phyloP scores from a whole-genome alignment of 768 basidiomycete genomes.

The Stropharia rugosoannulata region DNA sequence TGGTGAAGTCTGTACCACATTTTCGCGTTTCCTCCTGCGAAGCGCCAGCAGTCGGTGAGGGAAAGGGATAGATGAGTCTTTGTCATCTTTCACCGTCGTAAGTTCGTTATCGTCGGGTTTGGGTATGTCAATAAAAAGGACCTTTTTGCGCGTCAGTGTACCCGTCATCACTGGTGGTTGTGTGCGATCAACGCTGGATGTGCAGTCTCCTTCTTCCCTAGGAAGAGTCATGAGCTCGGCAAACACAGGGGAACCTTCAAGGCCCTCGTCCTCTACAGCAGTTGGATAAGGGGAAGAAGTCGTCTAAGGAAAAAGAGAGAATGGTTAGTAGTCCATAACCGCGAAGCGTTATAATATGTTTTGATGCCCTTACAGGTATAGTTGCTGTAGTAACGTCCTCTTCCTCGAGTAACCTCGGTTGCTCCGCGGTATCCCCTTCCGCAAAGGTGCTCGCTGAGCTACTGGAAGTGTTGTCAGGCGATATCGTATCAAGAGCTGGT shows the following conservation, averaged over 20 bases:
- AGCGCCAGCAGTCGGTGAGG: slow-evolving; percentile 27
- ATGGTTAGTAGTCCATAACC: neutral
- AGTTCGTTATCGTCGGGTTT: neutral
- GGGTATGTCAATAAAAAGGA: slow-evolving; percentile 6
- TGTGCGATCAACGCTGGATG: slow-evolving; percentile 20
- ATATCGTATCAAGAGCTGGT: neutral
- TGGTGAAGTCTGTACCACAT: slow-evolving; percentile 18
- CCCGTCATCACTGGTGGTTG: slow-evolving; percentile 7
- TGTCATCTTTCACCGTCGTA: neutral
- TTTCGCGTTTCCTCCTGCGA: slow-evolving; percentile 37
- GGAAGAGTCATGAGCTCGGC: slow-evolving; percentile 1
- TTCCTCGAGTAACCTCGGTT: neutral
- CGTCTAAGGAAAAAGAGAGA: neutral
- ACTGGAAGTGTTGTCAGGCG: neutral
- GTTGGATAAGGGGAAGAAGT: neutral
- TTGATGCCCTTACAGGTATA: slow-evolving; percentile 8
- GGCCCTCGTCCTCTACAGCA: neutral
- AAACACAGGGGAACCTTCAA: slow-evolving; percentile 12
- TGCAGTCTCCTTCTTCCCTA: slow-evolving; percentile 9
- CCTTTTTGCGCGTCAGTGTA: slow-evolving; percentile 6
- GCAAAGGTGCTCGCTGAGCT: neutral
- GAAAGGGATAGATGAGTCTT: slow-evolving; percentile 1
- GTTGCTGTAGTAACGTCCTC: slow-evolving; percentile 21
- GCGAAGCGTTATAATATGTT: neutral
- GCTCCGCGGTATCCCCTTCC: neutral